Percentiles rank a stretch among this genome's conserved stretches.
phyloP scores from a whole-genome alignment of 257 asterid species.

The Penstemon newberryi region DNA sequence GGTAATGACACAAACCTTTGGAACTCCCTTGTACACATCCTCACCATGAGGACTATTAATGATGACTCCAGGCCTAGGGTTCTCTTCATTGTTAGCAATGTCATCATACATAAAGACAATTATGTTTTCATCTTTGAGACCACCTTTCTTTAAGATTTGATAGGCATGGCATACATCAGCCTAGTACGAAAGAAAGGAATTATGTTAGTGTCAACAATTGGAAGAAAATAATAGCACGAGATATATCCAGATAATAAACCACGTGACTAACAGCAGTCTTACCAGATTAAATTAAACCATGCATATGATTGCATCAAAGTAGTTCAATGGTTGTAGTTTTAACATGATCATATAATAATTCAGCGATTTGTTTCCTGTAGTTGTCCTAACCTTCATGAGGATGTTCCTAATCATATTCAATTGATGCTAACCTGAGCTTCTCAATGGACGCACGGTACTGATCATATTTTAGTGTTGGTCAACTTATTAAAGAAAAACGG shows the following conservation, averaged over 20 bases:
- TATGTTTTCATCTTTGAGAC: constrained; percentile 90
- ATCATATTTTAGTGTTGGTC: not conserved
- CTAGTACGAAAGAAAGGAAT: constrained; percentile 40
- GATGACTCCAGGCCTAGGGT: constrained; percentile 87
- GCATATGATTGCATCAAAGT: not conserved
- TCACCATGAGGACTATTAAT: constrained; percentile 83
- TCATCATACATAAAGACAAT: constrained; percentile 91
- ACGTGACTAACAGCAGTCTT: not conserved
- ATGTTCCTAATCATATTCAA: not conserved
- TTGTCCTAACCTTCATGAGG: not conserved
- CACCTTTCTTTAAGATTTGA: constrained; percentile 80
- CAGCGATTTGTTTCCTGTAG: not conserved
- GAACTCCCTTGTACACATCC: constrained; percentile 91
- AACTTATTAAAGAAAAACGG: not conserved
- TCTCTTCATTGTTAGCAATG: constrained; percentile 71
- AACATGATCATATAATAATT: not conserved
- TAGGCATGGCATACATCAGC: constrained; percentile 99
- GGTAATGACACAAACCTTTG: constrained; percentile 60
- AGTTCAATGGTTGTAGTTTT: not conserved
- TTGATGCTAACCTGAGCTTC: not conserved
- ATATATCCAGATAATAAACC: not conserved
- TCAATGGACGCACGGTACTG: not conserved
- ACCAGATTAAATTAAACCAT: not conserved
- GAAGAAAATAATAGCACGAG: not conserved
- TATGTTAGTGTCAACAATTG: constrained; percentile 26